phyloP scores from a whole-genome alignment of 2,329 filamentous ascomycete genomes.

The Penicillium digitatum region DNA sequence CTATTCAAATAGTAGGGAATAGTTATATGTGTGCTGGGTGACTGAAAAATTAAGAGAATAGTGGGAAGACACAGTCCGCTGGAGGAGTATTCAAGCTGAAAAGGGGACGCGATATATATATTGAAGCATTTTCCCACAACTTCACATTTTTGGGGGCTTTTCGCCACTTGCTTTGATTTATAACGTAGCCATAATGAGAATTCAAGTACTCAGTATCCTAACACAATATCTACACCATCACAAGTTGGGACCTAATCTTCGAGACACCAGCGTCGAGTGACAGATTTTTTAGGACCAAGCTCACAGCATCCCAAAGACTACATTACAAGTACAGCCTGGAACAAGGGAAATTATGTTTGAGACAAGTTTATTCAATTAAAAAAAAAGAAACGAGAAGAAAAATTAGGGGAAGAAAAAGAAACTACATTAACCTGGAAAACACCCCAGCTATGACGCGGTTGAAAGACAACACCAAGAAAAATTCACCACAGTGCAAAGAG shows the following conservation, averaged over 20 bases:
- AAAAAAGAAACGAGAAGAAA: neutral
- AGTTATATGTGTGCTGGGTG: neutral
- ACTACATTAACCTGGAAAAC: neutral
- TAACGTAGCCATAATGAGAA: neutral
- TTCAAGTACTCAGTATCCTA: neutral
- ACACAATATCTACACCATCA: neutral
- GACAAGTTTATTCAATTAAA: neutral
- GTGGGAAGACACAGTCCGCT: no score
- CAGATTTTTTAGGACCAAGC: neutral
- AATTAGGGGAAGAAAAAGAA: neutral
- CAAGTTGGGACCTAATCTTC: neutral
- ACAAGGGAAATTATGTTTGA: neutral
- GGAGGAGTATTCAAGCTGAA: no score
- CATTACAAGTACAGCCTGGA: no score
- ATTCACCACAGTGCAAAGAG: conserved; percentile 5
- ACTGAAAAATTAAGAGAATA: neutral
- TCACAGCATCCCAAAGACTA: neutral
- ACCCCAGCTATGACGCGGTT: conserved; percentile 11
- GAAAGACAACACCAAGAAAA: conserved; percentile 8
- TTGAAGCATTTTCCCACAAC: no score
- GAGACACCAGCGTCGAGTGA: neutral
- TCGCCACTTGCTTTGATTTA: no score
- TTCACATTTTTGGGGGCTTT: no score
- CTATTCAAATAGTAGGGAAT: neutral
- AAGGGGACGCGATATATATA: no score